Base-by-base conservation (phyloP, 768 basidiomycete genomes). In the Phaffia australis region DNA sequence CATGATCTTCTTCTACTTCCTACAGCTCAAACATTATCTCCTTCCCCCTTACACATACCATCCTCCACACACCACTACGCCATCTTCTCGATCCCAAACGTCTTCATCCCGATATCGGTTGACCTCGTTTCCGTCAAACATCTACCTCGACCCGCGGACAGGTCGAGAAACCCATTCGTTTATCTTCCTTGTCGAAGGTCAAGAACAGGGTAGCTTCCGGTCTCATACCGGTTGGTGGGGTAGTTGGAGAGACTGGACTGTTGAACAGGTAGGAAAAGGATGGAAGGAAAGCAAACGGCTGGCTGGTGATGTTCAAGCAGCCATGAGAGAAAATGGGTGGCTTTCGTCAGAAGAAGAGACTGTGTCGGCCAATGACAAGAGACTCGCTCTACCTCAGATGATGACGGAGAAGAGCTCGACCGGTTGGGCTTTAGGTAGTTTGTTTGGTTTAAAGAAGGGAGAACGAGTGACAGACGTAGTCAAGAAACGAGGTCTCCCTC, bases 21-120 rank as follows among this genome's bases (percentile, higher is more conserved):
- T 56, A 9, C 25, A 66, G 65, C 51, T 66, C 50, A 58, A 66
- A 9, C 58, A 52, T 25, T 67, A 67, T 61, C 66, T 67, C 48
- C 46, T 67, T 25, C 66, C 66, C 11, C 66, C 66, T 48, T 67
- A 47, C 66, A 52, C 66, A 23, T 67, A 56, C 60, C 66, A 67
- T 49, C 66, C 66, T 2, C 66, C 66, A 21, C 66, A 67, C 56
- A 21, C 47, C 6, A 55, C 58, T 30, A 57, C 19, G 27, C 56
- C 27, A 3, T 57, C 56, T 6, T 25, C 27, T 32, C 32, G 32
- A 19, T 57, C 56, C 27, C 27, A 57, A 19, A 57, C 56, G 25
- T 32, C 27, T 7, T 25, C 56, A 21, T 25, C 56, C 27, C 56
- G 56, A 57, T 29, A 50, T 8, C 57, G 56, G 2, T 57, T 66